Evolutionary conservation across 1,139 yeast species (phyloP).

Genomic region (Magnusiomyces tetraspermus): DNA sequence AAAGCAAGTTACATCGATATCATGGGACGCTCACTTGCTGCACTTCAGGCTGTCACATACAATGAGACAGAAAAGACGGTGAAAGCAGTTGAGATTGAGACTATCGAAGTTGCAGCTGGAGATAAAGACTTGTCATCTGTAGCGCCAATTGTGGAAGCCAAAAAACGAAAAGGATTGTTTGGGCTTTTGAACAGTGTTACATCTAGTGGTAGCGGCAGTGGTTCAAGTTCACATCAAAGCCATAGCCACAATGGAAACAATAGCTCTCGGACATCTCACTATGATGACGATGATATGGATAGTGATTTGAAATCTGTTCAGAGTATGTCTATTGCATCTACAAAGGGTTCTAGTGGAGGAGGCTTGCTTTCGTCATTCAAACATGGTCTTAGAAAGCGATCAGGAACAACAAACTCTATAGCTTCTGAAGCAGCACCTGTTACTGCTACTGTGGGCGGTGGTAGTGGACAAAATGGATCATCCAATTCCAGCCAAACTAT

Average conservation of each 20-base stretch:
- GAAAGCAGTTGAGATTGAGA: constrained; percentile 80
- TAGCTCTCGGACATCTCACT: constrained; percentile 4
- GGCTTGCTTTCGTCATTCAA: constrained; percentile 13
- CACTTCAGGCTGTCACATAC: constrained; percentile 54
- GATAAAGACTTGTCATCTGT: constrained; percentile 38
- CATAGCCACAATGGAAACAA: constrained; percentile 9
- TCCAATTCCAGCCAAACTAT: constrained; percentile 27
- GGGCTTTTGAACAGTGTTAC: constrained; percentile 19
- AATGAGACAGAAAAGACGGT: constrained; percentile 67
- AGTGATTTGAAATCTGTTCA: neutral
- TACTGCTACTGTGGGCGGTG: neutral
- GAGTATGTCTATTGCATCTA: neutral
- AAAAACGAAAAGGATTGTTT: constrained; percentile 24
- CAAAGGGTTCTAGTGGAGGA: constrained; percentile 10
- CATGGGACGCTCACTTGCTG: constrained; percentile 45
- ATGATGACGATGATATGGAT: constrained; percentile 4
- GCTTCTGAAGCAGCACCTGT: neutral
- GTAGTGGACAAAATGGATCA: neutral
- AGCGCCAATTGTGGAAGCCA: constrained; percentile 29
- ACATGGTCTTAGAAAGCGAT: constrained; percentile 3
- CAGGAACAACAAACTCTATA: constrained; percentile 2
- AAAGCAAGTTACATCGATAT: constrained; percentile 36
- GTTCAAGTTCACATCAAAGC: constrained; percentile 12
- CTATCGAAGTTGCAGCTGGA: constrained; percentile 79
- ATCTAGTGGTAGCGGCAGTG: constrained; percentile 18